These are phyloP conservation scores for Takashimella koratensis DNA, from an alignment of 1,284 basidiomycete genomes.

Conservation along the genomic window DNA sequence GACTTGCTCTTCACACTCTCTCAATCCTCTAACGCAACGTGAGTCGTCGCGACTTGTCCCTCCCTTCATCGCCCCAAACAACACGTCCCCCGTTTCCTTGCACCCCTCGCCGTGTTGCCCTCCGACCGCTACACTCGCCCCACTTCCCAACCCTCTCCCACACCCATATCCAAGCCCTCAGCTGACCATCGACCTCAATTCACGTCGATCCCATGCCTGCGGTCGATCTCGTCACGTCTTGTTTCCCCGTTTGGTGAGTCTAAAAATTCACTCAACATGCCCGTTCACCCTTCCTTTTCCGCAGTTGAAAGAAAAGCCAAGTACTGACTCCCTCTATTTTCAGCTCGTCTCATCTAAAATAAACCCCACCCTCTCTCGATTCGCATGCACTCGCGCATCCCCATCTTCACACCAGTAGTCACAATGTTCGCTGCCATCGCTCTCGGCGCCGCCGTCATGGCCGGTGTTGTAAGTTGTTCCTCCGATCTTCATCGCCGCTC, in stretches of 20 bases:
- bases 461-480: constrained; percentile 31
- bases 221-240: too few relatives aligned
- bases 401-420: background rate
- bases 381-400: background rate
- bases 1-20: background rate
- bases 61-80: too few relatives aligned
- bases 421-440: constrained; percentile 24
- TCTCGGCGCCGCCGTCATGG: constrained; percentile 24
- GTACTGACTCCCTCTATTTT: background rate
- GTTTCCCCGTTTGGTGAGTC: background rate
- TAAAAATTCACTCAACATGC: background rate
- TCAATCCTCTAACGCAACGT: background rate
- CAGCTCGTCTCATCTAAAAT: too few relatives aligned
- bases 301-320: background rate
- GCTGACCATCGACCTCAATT: too few relatives aligned
- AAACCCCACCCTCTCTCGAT: background rate
- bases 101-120: too few relatives aligned
- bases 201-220: too few relatives aligned
- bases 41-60: too few relatives aligned
- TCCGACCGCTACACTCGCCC: too few relatives aligned
- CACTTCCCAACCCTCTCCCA: too few relatives aligned
- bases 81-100: too few relatives aligned
- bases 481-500: background rate
- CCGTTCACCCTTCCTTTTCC: background rate
- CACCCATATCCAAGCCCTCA: too few relatives aligned